Conservation (phyloP, 73 alveolate genomes). For the Halteria grandinella region DNA sequence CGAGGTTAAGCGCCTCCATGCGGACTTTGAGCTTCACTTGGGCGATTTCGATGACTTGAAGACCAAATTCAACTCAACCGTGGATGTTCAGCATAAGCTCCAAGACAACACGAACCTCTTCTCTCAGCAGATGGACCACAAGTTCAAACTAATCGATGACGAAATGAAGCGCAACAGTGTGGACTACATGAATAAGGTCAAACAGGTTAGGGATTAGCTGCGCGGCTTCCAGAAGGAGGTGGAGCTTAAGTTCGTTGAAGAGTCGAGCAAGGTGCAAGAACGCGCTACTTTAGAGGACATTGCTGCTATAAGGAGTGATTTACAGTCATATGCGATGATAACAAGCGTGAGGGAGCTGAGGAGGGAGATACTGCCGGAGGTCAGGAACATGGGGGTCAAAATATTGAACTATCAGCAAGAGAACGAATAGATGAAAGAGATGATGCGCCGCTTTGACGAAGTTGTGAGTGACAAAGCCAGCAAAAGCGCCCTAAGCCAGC, state of each 20-base stretch:
- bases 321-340: no score
- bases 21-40: not conserved
- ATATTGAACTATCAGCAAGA: not conserved
- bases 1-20: not conserved
- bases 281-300: no score
- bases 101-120: not conserved
- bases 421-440: constrained; percentile 18
- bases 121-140: not conserved
- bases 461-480: constrained; percentile 31
- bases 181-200: no score
- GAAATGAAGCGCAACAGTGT: no score
- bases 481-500: not conserved
- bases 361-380: no score
- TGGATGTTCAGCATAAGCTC: not conserved
- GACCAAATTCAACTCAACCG: not conserved
- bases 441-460: constrained; percentile 45
- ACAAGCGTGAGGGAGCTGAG: no score
- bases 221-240: constrained; percentile 17
- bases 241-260: constrained; percentile 1
- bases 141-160: not conserved
- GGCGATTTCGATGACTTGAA: not conserved
- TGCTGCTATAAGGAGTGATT: no score
- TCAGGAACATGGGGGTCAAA: no score
- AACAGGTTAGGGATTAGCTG: not conserved
- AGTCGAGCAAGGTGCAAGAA: not conserved